Conservation (phyloP, 495 filamentous ascomycete genomes). For the Rhizodiscina lignyota region DNA sequence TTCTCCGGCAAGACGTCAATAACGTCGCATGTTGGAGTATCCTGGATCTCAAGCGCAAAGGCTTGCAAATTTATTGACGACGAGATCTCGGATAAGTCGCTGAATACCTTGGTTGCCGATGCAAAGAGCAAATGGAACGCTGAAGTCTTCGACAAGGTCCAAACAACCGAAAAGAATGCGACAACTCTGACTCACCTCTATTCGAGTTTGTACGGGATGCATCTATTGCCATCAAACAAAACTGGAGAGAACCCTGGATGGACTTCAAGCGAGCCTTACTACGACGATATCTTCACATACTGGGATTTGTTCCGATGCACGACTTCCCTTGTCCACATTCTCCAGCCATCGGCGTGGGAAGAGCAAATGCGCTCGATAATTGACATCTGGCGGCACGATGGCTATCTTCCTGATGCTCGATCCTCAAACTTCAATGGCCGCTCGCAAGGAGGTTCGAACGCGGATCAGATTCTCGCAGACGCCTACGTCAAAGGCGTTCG, state of each 20-base stretch:
- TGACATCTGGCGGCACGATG: conserved; percentile 52
- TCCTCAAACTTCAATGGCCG: conserved; percentile 53
- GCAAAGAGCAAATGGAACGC: conserved; percentile 38
- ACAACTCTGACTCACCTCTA: conserved; percentile 45
- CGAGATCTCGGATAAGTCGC: conserved; percentile 34
- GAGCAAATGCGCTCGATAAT: conserved; percentile 53
- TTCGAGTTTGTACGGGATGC: conserved; percentile 51
- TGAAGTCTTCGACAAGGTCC: conserved; percentile 45
- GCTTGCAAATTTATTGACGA: conserved; percentile 41
- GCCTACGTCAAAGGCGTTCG: conserved; percentile 58
- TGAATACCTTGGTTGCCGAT: conserved; percentile 30
- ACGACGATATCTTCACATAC: conserved; percentile 39
- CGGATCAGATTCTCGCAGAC: conserved; percentile 59
- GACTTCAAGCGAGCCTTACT: conserved; percentile 48
- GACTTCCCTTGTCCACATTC: conserved; percentile 45
- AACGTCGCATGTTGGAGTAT: conserved; percentile 51
- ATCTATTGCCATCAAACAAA: conserved; percentile 51
- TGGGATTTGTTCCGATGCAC: conserved; percentile 49
- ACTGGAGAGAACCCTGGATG: conserved; percentile 58
- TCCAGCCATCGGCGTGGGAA: conserved; percentile 45
- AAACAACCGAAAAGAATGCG: conserved; percentile 35
- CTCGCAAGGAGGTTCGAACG: conserved; percentile 57
- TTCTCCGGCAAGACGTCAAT: conserved; percentile 24
- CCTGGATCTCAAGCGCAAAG: conserved; percentile 46
- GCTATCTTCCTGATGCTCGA: conserved; percentile 29